phyloP scores from a whole-genome alignment of 768 basidiomycete genomes.

The Suillus brevipes region DNA sequence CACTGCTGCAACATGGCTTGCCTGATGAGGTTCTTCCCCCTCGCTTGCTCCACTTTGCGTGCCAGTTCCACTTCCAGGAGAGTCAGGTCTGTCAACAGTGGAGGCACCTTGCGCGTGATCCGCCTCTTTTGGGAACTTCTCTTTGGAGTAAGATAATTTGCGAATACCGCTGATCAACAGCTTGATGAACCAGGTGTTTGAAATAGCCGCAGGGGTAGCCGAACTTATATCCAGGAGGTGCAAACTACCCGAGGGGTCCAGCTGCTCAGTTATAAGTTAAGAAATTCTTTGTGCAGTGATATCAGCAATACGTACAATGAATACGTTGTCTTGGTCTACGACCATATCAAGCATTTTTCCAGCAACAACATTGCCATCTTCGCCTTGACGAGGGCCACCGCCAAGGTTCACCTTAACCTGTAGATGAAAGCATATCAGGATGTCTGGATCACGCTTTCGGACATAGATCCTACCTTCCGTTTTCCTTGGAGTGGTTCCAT shows the following conservation, averaged over 20 bases:
- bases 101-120: slow-evolving; percentile 24
- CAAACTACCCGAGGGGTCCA: slow-evolving; percentile 59
- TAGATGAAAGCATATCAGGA: slow-evolving; percentile 5
- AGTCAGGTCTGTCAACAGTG: slow-evolving; percentile 48
- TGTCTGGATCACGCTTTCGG: not conserved
- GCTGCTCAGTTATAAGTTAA: slow-evolving; percentile 37
- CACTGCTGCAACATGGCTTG: slow-evolving; percentile 39
- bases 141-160: slow-evolving; percentile 19
- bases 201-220: slow-evolving; percentile 55
- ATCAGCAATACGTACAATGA: slow-evolving; percentile 51
- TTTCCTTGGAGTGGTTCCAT: slow-evolving; percentile 59
- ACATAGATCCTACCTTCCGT: slow-evolving; percentile 56
- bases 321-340: slow-evolving; percentile 75
- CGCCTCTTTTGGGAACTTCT: slow-evolving; percentile 19
- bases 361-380: slow-evolving; percentile 50
- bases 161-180: slow-evolving; percentile 33
- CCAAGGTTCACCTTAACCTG: slow-evolving; percentile 76
- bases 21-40: slow-evolving; percentile 27
- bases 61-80: slow-evolving; percentile 40
- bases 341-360: slow-evolving; percentile 74
- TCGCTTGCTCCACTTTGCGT: slow-evolving; percentile 34
- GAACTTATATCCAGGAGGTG: slow-evolving; percentile 60
- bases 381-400: slow-evolving; percentile 49
- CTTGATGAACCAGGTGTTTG: slow-evolving; percentile 69
- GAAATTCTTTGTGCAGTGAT: not conserved